Evolutionary conservation across 805 yeast species (phyloP).

Genomic region (Yarrowia yakushimensis): DNA sequence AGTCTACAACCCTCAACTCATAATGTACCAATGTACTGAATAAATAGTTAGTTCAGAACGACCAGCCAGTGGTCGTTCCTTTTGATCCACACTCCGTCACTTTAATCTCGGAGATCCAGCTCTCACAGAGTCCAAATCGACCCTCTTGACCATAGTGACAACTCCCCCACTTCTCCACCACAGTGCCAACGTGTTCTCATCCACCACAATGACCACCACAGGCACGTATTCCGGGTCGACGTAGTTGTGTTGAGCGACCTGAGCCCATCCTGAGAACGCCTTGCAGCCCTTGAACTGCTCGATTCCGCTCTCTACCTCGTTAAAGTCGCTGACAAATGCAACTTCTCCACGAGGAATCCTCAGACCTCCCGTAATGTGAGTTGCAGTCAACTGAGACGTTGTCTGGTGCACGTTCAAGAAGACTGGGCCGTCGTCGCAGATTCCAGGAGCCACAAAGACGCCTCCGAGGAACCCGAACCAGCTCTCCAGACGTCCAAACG

Average conservation of each 20-base stretch:
- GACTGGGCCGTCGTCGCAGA: conserved; percentile 3
- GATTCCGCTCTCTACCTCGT: neutral
- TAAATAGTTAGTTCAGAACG: no score
- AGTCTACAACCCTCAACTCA: no score
- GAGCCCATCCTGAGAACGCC: neutral
- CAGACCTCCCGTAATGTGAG: conserved; percentile 2
- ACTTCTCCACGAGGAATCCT: conserved; percentile 1
- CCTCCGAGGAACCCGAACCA: conserved; percentile 6
- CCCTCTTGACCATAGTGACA: conserved; percentile 10
- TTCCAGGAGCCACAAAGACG: neutral
- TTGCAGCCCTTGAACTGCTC: neutral
- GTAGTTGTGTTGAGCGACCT: conserved; percentile 13
- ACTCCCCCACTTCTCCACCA: neutral
- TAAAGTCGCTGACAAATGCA: neutral
- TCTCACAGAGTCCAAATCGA: neutral
- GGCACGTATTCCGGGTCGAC: neutral
- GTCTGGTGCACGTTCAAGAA: conserved; percentile 2
- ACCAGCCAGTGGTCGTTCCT: no score
- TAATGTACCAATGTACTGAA: no score
- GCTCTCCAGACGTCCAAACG: neutral
- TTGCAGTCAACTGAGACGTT: neutral
- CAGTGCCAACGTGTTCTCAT: conserved; percentile 8
- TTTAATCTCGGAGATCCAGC: neutral
- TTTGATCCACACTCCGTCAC: no score
- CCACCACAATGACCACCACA: conserved; percentile 1